Percentiles rank a stretch among this genome's conserved stretches.
Conservation (phyloP, 306 rosid genomes). For the Malus sylvestris region DNA sequence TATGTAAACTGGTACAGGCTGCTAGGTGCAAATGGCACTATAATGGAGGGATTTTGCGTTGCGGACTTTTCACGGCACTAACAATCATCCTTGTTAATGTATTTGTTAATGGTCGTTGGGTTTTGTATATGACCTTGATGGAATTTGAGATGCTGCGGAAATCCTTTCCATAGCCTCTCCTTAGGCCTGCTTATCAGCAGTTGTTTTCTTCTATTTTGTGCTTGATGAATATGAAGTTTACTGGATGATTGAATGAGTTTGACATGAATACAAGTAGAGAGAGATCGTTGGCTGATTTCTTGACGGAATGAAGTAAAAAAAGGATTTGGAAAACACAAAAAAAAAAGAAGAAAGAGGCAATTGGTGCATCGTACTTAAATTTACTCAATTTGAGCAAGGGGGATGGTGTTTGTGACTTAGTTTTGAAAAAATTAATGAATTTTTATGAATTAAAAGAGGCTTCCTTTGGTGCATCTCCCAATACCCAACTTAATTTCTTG, state of each 20-base stretch:
- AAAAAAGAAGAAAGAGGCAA: too few relatives aligned
- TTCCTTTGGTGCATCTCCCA: too few relatives aligned
- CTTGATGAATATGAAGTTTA: background rate
- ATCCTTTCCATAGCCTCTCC: background rate
- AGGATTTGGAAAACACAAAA: too few relatives aligned
- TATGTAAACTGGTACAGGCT: constrained; percentile 27
- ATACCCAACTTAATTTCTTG: too few relatives aligned
- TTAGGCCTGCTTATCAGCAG: background rate
- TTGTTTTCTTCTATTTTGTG: background rate
- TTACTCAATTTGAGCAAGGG: background rate
- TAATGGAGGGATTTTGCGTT: constrained; percentile 5
- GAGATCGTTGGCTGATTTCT: background rate
- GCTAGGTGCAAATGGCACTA: background rate
- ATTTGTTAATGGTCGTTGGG: background rate
- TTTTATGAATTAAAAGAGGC: background rate
- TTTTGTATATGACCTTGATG: background rate
- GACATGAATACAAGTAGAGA: background rate
- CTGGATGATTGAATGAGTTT: background rate
- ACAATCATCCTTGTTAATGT: background rate
- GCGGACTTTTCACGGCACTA: background rate
- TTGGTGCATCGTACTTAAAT: background rate
- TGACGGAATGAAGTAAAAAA: background rate
- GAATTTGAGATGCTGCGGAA: constrained; percentile 2
- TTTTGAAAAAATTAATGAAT: background rate
- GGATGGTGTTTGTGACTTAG: too few relatives aligned